A percentile compares a stretch with the other conserved stretches of the same genome.
phyloP scores from a whole-genome alignment of 805 yeast genomes.

The Lachancea thermotolerans region DNA sequence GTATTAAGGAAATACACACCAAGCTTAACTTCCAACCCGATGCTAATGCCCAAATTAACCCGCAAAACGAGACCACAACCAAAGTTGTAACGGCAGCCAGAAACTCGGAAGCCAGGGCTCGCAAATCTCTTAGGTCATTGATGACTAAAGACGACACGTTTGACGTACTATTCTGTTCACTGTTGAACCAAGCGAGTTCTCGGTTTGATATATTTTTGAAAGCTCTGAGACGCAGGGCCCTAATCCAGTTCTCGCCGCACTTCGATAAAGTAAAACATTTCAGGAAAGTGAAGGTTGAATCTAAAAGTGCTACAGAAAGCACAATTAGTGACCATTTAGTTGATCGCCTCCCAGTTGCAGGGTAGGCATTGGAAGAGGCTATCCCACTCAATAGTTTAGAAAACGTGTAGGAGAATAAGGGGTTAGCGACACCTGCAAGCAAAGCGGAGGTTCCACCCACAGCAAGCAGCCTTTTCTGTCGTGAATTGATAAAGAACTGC shows the following conservation, averaged over 20 bases:
- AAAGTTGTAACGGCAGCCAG: conserved; percentile 49
- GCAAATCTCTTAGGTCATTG: conserved; percentile 76
- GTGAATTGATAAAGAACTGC: conserved; percentile 25
- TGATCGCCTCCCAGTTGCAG: conserved; percentile 31
- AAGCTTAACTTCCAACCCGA: conserved; percentile 84
- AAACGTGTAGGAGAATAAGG: conserved; percentile 72
- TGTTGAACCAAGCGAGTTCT: conserved; percentile 46
- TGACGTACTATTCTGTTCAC: conserved; percentile 36
- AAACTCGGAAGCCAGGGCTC: conserved; percentile 58
- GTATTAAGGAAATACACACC: conserved; percentile 73
- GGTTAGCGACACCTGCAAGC: conserved; percentile 58
- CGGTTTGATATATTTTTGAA: conserved; percentile 47
- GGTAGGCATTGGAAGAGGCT: conserved; percentile 38
- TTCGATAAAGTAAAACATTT: conserved; percentile 46
- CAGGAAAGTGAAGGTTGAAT: conserved; percentile 50
- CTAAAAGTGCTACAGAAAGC: conserved; percentile 52
- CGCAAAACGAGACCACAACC: conserved; percentile 46
- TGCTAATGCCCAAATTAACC: conserved; percentile 70
- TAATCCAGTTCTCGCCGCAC: conserved; percentile 65
- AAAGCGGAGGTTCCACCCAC: conserved; percentile 51
- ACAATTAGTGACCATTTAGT: conserved; percentile 65
- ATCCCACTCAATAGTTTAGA: conserved; percentile 63
- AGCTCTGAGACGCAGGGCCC: conserved; percentile 41
- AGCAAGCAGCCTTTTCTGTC: conserved; percentile 26
- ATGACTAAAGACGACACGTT: conserved; percentile 60